Evolutionary conservation across 371 early-diverging fungal species (phyloP), one percentile per base, ranked within the genome.

Genomic region (Rhizopus microsporus): DNA sequence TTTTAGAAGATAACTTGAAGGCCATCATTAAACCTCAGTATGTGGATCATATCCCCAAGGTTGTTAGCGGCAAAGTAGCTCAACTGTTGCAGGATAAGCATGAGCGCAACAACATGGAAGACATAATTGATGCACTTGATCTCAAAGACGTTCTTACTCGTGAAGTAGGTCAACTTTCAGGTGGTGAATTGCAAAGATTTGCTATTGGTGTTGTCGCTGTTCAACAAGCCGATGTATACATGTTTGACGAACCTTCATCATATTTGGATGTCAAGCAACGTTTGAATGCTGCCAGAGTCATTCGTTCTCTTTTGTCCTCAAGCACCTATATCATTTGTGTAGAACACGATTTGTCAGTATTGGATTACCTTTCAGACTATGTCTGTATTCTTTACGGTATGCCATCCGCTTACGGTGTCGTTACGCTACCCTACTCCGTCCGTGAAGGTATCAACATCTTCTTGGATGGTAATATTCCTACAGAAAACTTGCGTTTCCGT

Each of bases 401-500:
- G 76, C 95, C 99, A 10, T 93, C 96, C 35, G 96, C 93, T 8
- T 99, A 99, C 78, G 99, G 99, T 77, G 99, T 99, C 34, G 99
- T 99, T 17, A 99, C 99, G 5, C 84, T 98, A 56, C 99, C 99
- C 33, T 99, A 93, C 85, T 87, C 90, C 50, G 99, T 99, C 39
- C 94, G 99, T 77, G 96, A 98, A 83, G 99, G 98, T 75, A 99
- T 99, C 86, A 99, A 99, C 79, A 93, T 99, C 59, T 99, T 99
- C 90, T 82, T 99, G 72, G 99, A 97, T 63, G 99, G 99, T 68
- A 90, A 86, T 77, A 90, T 99, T 43, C 99, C 99, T 60, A 99
- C 99, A 13, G 99, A 99, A 75, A 99, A 99, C 87, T 87, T 99
- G 90, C 93, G 99, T 71, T 99, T 99, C 94, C 95, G 99, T 85